phyloP scores from a whole-genome alignment of 164 flowering plant genomes.

The Nymphaea colorata region DNA sequence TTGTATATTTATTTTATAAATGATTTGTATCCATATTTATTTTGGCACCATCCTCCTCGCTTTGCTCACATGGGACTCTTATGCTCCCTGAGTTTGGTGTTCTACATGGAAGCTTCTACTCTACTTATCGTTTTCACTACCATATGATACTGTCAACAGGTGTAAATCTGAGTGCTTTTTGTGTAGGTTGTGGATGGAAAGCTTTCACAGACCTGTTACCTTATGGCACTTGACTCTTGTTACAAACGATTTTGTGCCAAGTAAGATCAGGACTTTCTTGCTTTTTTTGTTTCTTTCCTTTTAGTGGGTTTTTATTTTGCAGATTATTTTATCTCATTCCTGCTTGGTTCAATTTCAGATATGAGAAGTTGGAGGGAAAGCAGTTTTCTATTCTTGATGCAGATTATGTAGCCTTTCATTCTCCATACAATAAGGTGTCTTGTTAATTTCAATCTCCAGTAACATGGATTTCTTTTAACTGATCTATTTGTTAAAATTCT shows the following conservation, averaged over 20 bases:
- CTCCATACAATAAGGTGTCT: slow-evolving; percentile 31
- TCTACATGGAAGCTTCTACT: too few species aligned
- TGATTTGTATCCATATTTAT: too few species aligned
- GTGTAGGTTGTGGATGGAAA: slow-evolving; percentile 30
- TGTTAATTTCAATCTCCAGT: background rate
- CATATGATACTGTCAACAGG: background rate
- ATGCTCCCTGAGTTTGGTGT: too few species aligned
- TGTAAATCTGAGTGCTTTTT: background rate
- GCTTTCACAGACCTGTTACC: slow-evolving; percentile 59
- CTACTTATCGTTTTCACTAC: background rate
- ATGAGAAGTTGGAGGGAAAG: slow-evolving; percentile 74
- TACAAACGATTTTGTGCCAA: slow-evolving; percentile 58
- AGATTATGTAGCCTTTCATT: slow-evolving; percentile 43
- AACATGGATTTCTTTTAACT: background rate
- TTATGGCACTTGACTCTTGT: slow-evolving; percentile 94
- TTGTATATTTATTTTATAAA: too few species aligned
- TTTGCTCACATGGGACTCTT: too few species aligned
- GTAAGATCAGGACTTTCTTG: slow-evolving; percentile 24
- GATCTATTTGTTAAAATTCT: background rate
- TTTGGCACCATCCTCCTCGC: too few species aligned
- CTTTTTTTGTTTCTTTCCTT: background rate
- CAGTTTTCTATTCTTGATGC: slow-evolving; percentile 70
- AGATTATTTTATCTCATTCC: background rate
- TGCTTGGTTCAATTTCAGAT: slow-evolving; percentile 27
- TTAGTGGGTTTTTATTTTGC: background rate